These are phyloP conservation scores for Diplodia intermedia DNA, from an alignment of 2,329 filamentous ascomycete species.

Conservation along the genomic window DNA sequence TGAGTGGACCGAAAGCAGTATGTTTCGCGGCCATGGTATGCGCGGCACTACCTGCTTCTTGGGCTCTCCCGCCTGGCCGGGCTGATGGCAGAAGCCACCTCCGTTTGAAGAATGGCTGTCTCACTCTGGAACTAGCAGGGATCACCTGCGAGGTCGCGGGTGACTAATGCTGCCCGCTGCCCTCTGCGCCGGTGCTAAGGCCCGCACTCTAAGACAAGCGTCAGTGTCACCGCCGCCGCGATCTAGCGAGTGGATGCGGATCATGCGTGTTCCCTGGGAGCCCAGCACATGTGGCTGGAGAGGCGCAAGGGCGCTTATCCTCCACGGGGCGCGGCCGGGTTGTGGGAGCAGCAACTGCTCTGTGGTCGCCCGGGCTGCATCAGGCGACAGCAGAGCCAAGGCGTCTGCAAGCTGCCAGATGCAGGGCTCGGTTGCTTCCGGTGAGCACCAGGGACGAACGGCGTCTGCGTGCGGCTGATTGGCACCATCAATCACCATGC, in stretches of 20 bases:
- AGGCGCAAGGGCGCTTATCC: constrained; percentile 31
- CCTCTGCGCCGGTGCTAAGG: constrained; percentile 30
- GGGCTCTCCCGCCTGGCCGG: constrained; percentile 23
- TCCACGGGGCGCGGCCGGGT: constrained; percentile 13
- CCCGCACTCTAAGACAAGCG: constrained; percentile 32
- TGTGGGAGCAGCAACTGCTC: constrained; percentile 14
- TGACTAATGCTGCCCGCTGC: constrained; percentile 31
- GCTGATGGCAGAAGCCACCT: constrained; percentile 30
- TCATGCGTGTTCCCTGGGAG: constrained; percentile 29
- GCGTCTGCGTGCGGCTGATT: constrained; percentile 33
- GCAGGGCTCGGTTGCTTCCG: constrained; percentile 33
- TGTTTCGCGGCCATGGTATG: constrained; percentile 34
- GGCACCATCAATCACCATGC: constrained; percentile 26
- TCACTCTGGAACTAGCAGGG: constrained; percentile 32
- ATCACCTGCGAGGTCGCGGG: constrained; percentile 29
- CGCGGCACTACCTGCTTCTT: constrained; percentile 32
- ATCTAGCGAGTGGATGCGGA: constrained; percentile 31
- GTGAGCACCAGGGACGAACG: constrained; percentile 27
- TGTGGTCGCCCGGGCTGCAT: constrained; percentile 20
- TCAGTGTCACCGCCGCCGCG: constrained; percentile 29
- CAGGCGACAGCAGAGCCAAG: constrained; percentile 10
- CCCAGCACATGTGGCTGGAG: constrained; percentile 30
- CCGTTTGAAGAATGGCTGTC: constrained; percentile 34
- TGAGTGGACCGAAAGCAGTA: constrained; percentile 34
- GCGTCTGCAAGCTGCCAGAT: constrained; percentile 10